Evolutionary conservation across 805 yeast genomes (phyloP), one percentile per base, ranked within the genome.

Genomic region (Hyphopichia homilentoma): DNA sequence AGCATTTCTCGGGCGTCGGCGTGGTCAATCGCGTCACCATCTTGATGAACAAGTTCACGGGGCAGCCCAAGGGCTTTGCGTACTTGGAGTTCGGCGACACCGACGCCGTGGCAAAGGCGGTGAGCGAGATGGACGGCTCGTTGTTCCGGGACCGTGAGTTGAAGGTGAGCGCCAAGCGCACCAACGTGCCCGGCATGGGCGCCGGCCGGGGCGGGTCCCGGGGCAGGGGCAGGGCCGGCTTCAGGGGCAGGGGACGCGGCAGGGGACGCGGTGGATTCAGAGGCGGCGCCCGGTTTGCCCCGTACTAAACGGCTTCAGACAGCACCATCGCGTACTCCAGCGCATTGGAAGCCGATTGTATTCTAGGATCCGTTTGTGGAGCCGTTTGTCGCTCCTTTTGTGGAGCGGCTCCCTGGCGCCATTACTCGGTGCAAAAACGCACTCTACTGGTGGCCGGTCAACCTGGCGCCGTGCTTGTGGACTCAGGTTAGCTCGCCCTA

Each of bases 51-150:
- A 81, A 79, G 55, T 58, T 63, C 45, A 79, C 93, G 0, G 94
- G 95, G 5, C 81, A 75, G 41, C 93, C 96, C 27, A 82, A 82
- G 57, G 96, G 96, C 1, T 85, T 72, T 60, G 95, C 95, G 2
- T 87, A 85, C 55, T 71, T 87, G 40, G 96, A 87, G 54, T 87
- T 85, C 50, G 73, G 79, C n/a, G 83, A 75, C 48, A 72, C 76
- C 8, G 68, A 70, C n/a, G 67, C 72, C 8, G 88, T 84, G 5
- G 64, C 73, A 13, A 68, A 72, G 39, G 94, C 95, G 1, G 65
- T 85, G 25, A 61, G 56, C 6, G 63, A 69, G 11, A 62, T 81
- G 40, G 78, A 84, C 47, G 90, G 82, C 19, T 63, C 81, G 1
- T 60, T 66, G 16, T 79, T 87, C 50, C 68, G 77, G 44, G 89